A percentile compares a stretch with the other conserved stretches of the same genome.
Evolutionary conservation across 805 yeast species (phyloP).

Genomic region (Tetrapisispora iriomotensis): DNA sequence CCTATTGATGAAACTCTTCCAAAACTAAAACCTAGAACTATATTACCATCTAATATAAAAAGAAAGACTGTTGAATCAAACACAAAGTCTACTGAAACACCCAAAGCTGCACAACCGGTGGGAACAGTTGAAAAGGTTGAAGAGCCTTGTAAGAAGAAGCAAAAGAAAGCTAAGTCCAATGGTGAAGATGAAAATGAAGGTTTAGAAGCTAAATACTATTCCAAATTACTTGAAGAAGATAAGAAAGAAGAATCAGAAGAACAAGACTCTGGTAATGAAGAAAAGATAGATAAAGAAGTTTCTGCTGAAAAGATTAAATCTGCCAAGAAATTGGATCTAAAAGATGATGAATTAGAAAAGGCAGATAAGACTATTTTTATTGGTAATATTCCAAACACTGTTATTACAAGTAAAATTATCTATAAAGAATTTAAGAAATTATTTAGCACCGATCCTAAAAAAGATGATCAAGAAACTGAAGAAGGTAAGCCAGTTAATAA

Average conservation of each 20-base stretch:
- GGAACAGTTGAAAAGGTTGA: slow-evolving; percentile 1
- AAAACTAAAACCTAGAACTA: slow-evolving; percentile 17
- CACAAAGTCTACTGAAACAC: slow-evolving; percentile 8
- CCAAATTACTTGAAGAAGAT: slow-evolving; percentile 37
- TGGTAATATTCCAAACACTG: slow-evolving; percentile 67
- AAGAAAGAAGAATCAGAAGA: slow-evolving; percentile 12
- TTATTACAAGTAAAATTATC: slow-evolving; percentile 50
- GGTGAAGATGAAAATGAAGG: slow-evolving; percentile 32
- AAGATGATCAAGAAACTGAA: slow-evolving; percentile 6
- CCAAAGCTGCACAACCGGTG: slow-evolving; percentile 11
- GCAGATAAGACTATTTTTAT: slow-evolving; percentile 81
- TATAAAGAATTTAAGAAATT: slow-evolving; percentile 56
- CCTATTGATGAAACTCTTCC: slow-evolving; percentile 33
- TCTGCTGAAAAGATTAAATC: slow-evolving; percentile 21
- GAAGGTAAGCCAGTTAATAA: slow-evolving; percentile 9
- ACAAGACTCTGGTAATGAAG: slow-evolving; percentile 11
- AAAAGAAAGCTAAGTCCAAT: slow-evolving; percentile 9
- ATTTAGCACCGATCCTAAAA: slow-evolving; percentile 31
- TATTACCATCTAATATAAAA: slow-evolving; percentile 7
- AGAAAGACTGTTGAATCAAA: background rate
- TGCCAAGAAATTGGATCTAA: slow-evolving; percentile 49
- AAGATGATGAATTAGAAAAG: slow-evolving; percentile 64
- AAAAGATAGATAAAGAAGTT: slow-evolving; percentile 17
- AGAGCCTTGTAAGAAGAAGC: slow-evolving; percentile 6
- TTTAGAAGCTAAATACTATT: slow-evolving; percentile 45